Conservation (phyloP, 2,329 filamentous ascomycete species). For the Claviceps sp. region DNA sequence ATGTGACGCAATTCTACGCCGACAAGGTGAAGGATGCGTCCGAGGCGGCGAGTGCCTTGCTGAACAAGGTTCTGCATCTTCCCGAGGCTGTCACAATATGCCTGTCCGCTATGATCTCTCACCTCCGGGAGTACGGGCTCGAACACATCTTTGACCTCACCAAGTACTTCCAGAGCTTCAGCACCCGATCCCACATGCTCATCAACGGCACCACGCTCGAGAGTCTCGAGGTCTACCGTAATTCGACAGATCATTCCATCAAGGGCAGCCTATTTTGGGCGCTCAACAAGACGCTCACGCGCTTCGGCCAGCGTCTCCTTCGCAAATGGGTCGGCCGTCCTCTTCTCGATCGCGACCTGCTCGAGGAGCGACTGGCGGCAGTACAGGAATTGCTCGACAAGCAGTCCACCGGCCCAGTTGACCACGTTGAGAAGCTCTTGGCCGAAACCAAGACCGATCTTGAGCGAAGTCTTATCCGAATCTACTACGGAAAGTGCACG, state of each 20-base stretch:
- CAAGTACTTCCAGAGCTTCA: conserved; percentile 95
- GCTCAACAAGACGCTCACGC: conserved; percentile 79
- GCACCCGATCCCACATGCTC: conserved; percentile 86
- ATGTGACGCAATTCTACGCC: conserved; percentile 88
- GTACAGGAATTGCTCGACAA: conserved; percentile 74
- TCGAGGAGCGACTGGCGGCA: conserved; percentile 70
- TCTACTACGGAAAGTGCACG: conserved; percentile 94
- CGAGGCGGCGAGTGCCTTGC: conserved; percentile 46
- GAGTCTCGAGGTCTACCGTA: conserved; percentile 90
- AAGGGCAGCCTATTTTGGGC: conserved; percentile 94
- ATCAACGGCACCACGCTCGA: conserved; percentile 90
- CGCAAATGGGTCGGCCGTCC: conserved; percentile 93
- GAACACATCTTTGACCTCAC: conserved; percentile 94
- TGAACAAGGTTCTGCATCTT: conserved; percentile 77
- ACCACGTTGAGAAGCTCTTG: conserved; percentile 62
- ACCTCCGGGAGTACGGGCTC: conserved; percentile 81
- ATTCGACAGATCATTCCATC: conserved; percentile 73
- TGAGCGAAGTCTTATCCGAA: conserved; percentile 83
- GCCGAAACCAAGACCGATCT: conserved; percentile 64
- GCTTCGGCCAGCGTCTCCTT: conserved; percentile 75
- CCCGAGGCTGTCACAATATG: conserved; percentile 82
- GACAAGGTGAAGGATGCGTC: conserved; percentile 58
- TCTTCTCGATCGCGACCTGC: conserved; percentile 57
- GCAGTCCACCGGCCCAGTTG: conserved; percentile 51
- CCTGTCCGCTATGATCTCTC: conserved; percentile 89